Percentiles rank a stretch among this genome's conserved stretches.
phyloP scores from a whole-genome alignment of 805 yeast species.

The Metschnikowia santaceciliae region DNA sequence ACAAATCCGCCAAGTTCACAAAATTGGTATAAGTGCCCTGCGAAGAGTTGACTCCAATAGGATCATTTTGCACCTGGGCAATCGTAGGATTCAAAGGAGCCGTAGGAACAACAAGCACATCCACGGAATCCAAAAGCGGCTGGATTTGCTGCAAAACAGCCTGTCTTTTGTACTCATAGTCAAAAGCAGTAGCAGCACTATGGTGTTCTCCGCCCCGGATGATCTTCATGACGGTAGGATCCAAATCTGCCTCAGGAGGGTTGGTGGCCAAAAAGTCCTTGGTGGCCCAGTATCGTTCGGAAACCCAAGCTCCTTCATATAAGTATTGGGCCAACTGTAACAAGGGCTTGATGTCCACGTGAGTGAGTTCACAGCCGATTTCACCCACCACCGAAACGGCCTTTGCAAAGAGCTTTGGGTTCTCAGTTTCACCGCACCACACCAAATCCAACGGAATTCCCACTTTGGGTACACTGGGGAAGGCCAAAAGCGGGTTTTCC shows the following conservation, averaged over 20 bases:
- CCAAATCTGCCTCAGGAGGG: constrained; percentile 68
- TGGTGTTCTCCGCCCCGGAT: constrained; percentile 74
- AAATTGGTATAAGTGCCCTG: constrained; percentile 99
- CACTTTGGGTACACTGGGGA: constrained; percentile 56
- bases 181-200: constrained; percentile 80
- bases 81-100: constrained; percentile 90
- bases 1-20: constrained; percentile 88
- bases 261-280: constrained; percentile 65
- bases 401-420: constrained; percentile 60
- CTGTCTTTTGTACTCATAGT: constrained; percentile 82
- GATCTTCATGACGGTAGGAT: constrained; percentile 77
- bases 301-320: constrained; percentile 99
- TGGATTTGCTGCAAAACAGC: constrained; percentile 66
- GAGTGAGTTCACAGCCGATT: constrained; percentile 51
- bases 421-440: constrained; percentile 81
- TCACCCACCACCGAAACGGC: constrained; percentile 50
- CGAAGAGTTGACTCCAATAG: constrained; percentile 74
- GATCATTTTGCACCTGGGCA: constrained; percentile 68
- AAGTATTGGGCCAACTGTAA: constrained; percentile 80
- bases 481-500: constrained; percentile 54
- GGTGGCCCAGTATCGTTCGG: constrained; percentile 86
- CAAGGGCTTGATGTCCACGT: constrained; percentile 70
- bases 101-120: constrained; percentile 85
- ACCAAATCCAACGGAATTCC: constrained; percentile 72
- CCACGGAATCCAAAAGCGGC: constrained; percentile 53